Base-by-base conservation (phyloP, 768 basidiomycete species). In the Termitomyces sp. region DNA sequence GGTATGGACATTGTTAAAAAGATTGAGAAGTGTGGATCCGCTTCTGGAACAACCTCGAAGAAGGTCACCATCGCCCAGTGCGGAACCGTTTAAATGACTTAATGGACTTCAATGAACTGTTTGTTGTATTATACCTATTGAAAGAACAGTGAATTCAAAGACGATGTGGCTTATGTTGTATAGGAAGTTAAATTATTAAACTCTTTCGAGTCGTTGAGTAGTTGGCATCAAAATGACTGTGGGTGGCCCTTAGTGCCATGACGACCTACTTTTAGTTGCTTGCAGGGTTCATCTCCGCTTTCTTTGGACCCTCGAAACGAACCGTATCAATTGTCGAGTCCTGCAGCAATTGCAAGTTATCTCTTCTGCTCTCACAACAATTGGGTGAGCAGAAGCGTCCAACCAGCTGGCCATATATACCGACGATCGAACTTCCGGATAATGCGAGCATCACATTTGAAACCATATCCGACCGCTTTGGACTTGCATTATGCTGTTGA, bases 1-100 rank as follows among this genome's bases (percentile, higher is more conserved):
- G 86, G 86, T 55, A 69, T 83, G 69, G 84, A 87, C 2, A 0
- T 81, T 57, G 81, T 85, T 55, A 75, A 77, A 61, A 41, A 49
- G 39, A 73, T 85, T 48, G 81, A 85, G 69, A 8, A 31, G 0
- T 44, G 61, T 0, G 84, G 83, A 27, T 63, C 71, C 42, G 39
- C 63, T 8, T 71, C 65, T 47, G 83, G 84, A 34, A 69, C 63
- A 54, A 75, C 84, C 22, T 70, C 65, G 45, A 70, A 73, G 53
- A 72, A 71, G 42, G 73, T 95, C 62, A 69, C 66, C 31, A 89
- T 95, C 63, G 68, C 71, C 31, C 71, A 74, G 27, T 81, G 77
- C 49, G 93, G 92, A 59, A 71, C 72, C 55, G 67, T 83, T 54
- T 75, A 70, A 69, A 60, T 42, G 33, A 58, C 42, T 27, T 24